Evolutionary conservation across 148 eudicot species (phyloP).

Genomic region (Fallopia convolvulus): DNA sequence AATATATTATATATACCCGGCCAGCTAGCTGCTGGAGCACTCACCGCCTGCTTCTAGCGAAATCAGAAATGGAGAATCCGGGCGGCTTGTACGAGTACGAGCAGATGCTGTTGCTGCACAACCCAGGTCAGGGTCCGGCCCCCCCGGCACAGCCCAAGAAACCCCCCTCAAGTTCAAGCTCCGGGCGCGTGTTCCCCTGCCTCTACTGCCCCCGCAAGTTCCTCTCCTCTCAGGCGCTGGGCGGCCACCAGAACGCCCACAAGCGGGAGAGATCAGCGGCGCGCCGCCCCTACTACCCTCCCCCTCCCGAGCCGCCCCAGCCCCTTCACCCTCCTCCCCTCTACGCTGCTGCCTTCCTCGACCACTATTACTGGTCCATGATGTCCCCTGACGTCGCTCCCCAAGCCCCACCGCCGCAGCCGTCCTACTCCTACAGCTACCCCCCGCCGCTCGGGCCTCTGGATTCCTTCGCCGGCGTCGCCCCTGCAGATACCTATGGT

Average conservation of each 20-base stretch:
- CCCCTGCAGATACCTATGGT: background rate
- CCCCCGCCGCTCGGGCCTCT: too few species aligned
- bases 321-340: background rate
- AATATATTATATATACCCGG: too few species aligned
- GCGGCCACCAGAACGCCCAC: constrained; percentile 1
- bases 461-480: background rate
- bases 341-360: background rate
- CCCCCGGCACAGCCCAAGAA: too few species aligned
- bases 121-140: too few species aligned
- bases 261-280: background rate
- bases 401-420: background rate
- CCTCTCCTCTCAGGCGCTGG: background rate
- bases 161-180: too few species aligned
- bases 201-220: background rate
- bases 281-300: background rate
- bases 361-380: background rate
- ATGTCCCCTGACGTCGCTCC: background rate
- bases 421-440: background rate
- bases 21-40: too few species aligned
- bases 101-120: too few species aligned
- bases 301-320: background rate
- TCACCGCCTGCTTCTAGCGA: too few species aligned
- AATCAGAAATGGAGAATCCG: too few species aligned
- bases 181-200: background rate
- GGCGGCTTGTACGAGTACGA: too few species aligned